phyloP scores from a whole-genome alignment of 495 filamentous ascomycete species.

The Cairneyella variabilis region DNA sequence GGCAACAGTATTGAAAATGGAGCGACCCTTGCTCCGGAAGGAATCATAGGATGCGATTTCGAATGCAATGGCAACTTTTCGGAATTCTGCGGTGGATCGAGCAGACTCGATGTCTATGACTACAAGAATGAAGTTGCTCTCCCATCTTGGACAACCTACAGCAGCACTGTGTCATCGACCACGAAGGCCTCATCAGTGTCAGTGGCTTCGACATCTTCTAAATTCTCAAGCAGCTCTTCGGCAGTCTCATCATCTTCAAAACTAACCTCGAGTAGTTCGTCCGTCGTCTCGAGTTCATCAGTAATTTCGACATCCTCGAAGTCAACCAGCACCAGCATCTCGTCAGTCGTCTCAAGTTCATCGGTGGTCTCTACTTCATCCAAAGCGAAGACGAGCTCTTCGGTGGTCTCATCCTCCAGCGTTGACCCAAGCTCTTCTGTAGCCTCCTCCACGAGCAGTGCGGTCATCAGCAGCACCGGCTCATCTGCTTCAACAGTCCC shows the following conservation, averaged over 20 bases:
- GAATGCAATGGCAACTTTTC: constrained; percentile 48
- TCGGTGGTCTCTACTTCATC: too few species aligned
- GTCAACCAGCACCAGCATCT: too few species aligned
- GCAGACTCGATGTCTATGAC: constrained; percentile 1
- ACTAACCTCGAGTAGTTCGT: too few species aligned
- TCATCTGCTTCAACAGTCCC: constrained; percentile 19
- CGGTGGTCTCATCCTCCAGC: background rate
- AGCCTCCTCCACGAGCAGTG: background rate
- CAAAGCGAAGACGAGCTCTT: background rate
- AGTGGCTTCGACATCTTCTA: too few species aligned
- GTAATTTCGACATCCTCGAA: too few species aligned
- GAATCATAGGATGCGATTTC: constrained; percentile 45
- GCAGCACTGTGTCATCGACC: background rate
- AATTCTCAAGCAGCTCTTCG: too few species aligned
- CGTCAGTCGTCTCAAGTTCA: too few species aligned
- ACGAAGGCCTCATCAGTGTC: background rate
- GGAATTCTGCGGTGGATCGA: background rate
- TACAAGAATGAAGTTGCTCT: background rate
- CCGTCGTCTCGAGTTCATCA: too few species aligned
- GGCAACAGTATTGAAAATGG: constrained; percentile 49
- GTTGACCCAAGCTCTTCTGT: background rate
- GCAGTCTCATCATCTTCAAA: too few species aligned
- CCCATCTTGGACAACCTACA: background rate
- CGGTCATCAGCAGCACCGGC: background rate
- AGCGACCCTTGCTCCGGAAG: constrained; percentile 33